Evolutionary conservation across 1,284 basidiomycete genomes (phyloP).

Genomic region (Mycena citricolor): DNA sequence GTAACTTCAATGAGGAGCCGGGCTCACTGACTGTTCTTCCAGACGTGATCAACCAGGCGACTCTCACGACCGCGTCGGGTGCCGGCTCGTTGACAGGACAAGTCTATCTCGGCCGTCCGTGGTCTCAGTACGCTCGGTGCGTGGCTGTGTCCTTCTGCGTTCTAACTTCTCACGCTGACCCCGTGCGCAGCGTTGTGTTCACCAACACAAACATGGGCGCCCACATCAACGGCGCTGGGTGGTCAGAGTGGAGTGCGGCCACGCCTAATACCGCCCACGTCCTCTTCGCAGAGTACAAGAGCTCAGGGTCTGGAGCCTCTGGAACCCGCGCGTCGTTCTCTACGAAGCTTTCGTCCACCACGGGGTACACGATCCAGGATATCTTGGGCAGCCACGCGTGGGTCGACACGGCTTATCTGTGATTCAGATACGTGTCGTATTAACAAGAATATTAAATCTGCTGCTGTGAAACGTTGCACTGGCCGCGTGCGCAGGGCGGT

Average conservation of each 20-base stretch:
- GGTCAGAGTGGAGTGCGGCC: conserved; percentile 30
- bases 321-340: conserved; percentile 31
- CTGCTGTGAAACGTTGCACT: too few relatives aligned
- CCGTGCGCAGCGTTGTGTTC: conserved; percentile 18
- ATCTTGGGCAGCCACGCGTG: conserved; percentile 30
- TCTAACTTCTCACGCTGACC: not conserved
- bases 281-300: conserved; percentile 31
- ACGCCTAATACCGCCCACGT: conserved; percentile 32
- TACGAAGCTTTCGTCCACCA: conserved; percentile 27
- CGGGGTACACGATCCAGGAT: conserved; percentile 28
- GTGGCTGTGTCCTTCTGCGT: not conserved
- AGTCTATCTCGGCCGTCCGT: conserved; percentile 34
- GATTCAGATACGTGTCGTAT: too few relatives aligned
- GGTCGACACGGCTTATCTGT: conserved; percentile 30
- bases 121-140: conserved; percentile 32
- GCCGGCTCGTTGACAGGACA: conserved; percentile 25
- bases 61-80: conserved; percentile 23
- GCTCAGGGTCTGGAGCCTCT: conserved; percentile 28
- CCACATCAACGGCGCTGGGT: conserved; percentile 31
- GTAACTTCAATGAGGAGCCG: not conserved
- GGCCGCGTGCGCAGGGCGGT: too few relatives aligned
- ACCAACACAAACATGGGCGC: conserved; percentile 14
- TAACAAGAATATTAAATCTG: too few relatives aligned
- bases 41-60: conserved; percentile 33
- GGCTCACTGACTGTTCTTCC: not conserved